These are phyloP conservation scores for Taiozyma onychis DNA, from an alignment of 1,139 yeast genomes.

Conservation along the genomic window DNA sequence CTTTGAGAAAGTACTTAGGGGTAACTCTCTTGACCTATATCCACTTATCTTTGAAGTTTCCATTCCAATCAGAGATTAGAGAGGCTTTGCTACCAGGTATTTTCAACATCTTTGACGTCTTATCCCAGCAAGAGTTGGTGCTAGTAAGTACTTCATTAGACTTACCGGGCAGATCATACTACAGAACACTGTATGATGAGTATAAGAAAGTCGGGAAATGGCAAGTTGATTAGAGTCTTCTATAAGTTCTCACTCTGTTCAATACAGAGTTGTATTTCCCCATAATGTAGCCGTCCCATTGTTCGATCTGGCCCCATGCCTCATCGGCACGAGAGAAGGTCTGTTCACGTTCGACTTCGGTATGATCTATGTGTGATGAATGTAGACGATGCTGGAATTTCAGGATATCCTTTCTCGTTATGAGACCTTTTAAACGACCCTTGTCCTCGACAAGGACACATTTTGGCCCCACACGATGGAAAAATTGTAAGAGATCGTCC, in stretches of 20 bases:
- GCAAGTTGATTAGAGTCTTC: constrained; percentile 28
- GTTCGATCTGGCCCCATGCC: constrained; percentile 12
- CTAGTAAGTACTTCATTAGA: constrained; percentile 69
- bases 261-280: neutral
- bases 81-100: constrained; percentile 52
- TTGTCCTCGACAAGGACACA: constrained; percentile 57
- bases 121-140: constrained; percentile 62
- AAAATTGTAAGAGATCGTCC: constrained; percentile 61
- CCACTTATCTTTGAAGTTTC: constrained; percentile 42
- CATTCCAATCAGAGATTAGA: constrained; percentile 43
- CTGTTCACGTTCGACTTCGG: constrained; percentile 8
- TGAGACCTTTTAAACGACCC: constrained; percentile 51
- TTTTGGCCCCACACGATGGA: constrained; percentile 77
- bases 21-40: constrained; percentile 55
- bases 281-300: neutral
- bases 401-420: constrained; percentile 65
- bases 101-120: constrained; percentile 59
- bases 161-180: constrained; percentile 60
- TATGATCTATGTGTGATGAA: constrained; percentile 8
- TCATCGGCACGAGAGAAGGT: constrained; percentile 9
- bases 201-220: constrained; percentile 81
- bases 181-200: constrained; percentile 61
- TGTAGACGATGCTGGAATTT: constrained; percentile 33
- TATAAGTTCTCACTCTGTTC: neutral
- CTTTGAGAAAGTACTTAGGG: constrained; percentile 59